phyloP scores from a whole-genome alignment of 2,329 filamentous ascomycete species.

The Cytospora piceae region DNA sequence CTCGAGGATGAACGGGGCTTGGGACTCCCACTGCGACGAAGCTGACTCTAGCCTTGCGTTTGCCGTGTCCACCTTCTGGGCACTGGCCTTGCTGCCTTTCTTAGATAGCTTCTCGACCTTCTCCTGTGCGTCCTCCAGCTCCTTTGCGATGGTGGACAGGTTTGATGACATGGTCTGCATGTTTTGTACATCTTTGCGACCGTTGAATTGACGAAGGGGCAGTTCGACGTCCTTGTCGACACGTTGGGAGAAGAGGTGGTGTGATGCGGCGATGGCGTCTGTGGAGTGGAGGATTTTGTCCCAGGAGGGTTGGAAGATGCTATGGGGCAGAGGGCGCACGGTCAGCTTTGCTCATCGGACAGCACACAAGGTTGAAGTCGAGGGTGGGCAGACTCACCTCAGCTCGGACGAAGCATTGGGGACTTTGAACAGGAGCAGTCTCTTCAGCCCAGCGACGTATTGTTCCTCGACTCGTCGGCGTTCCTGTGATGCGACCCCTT shows the following conservation, averaged over 20 bases:
- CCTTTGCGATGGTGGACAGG: constrained; percentile 77
- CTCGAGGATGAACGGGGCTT: constrained; percentile 94
- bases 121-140: constrained; percentile 81
- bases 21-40: constrained; percentile 87
- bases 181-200: constrained; percentile 75
- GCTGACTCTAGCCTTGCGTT: constrained; percentile 74
- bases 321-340: constrained; percentile 43
- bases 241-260: constrained; percentile 77
- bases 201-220: constrained; percentile 76
- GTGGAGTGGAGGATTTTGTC: constrained; percentile 80
- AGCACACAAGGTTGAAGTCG: constrained; percentile 18
- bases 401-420: constrained; percentile 79
- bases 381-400: constrained; percentile 64
- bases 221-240: constrained; percentile 88
- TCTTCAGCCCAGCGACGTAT: constrained; percentile 82
- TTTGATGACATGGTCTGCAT: constrained; percentile 84
- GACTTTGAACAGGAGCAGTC: constrained; percentile 74
- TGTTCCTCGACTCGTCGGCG: constrained; percentile 88
- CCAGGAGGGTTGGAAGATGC: constrained; percentile 90
- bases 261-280: constrained; percentile 80
- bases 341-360: constrained; percentile 13
- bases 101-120: constrained; percentile 82
- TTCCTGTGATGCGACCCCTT: constrained; percentile 63
- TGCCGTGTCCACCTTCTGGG: constrained; percentile 77
- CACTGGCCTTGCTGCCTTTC: constrained; percentile 77